phyloP scores from a whole-genome alignment of 148 eudicot genomes.

The Rhododendron ferrugineum region DNA sequence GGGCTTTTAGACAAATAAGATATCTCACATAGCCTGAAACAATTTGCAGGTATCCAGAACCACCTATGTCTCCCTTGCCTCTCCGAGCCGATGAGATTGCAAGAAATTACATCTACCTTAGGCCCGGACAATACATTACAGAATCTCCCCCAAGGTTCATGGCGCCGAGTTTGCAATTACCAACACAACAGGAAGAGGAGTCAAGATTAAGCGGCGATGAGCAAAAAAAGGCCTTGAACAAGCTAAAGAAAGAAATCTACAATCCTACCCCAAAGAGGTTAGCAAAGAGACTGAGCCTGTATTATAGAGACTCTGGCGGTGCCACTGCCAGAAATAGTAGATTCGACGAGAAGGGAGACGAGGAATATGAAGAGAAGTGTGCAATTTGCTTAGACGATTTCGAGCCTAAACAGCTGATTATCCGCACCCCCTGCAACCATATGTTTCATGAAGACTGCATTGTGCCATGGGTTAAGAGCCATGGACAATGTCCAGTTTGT shows the following conservation, averaged over 20 bases:
- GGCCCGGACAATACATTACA: background rate
- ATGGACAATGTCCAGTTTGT: constrained; percentile 74
- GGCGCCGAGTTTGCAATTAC: background rate
- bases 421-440: constrained; percentile 67
- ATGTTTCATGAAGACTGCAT: constrained; percentile 95
- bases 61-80: background rate
- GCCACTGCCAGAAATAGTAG: background rate
- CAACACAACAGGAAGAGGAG: constrained; percentile 12
- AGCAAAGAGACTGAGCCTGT: constrained; percentile 40
- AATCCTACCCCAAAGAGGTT: constrained; percentile 39
- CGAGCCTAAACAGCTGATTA: constrained; percentile 39
- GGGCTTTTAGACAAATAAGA: background rate
- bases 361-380: constrained; percentile 52
- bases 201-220: constrained; percentile 43
- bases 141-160: constrained; percentile 13
- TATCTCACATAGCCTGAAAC: background rate
- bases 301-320: constrained; percentile 25
- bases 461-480: constrained; percentile 80
- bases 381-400: constrained; percentile 84
- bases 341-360: background rate
- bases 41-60: constrained; percentile 7
- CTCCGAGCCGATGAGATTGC: constrained; percentile 15
- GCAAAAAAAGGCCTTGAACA: constrained; percentile 38
- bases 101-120: background rate
- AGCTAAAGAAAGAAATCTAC: constrained; percentile 56